Base-by-base conservation (phyloP, 306 rosid species). In the Echinosophora koreensis region DNA sequence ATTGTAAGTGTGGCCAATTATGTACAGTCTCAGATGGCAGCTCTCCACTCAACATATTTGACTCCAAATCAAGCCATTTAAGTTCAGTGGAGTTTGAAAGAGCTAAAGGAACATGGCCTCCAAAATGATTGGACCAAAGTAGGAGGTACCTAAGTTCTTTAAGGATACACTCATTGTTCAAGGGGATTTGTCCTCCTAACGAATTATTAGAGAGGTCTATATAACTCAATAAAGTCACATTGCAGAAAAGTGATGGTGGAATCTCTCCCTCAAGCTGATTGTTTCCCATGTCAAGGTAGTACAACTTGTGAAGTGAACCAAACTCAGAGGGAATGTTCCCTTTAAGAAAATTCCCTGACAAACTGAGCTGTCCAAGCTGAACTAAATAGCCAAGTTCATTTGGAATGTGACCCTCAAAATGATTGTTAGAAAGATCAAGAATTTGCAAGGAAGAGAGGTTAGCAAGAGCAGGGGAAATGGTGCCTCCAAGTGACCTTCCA, bases 51-150 rank as follows among this genome's bases (percentile, higher is more conserved):
- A 95, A 78, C 91, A 69, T 85, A 66, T 95, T 90, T 11, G 93
- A 92, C 71, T 75, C 97, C 83, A 95, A 78, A 79, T 95, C 98
- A 8, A 95, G 82, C 98, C 98, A 95, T 85, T 86, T 82, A 47
- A 95, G 93, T 32, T 83, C 52, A 27, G 96, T 85, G 22, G 91
- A 92, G 74, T 90, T 89, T 10, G 96, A 78, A 73, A 95, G 95
- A 27, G 96, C 84, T 8, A 46, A 68, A 58, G 97, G 97, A 55
- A 95, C 70, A n/a, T 49, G 82, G 3, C 97, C 98, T 30, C 73
- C 87, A 51, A 95, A 81, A 3, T 76, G 80, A 59, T 95, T 95
- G 60, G 97, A 90, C 98, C 98, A 92, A 60, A 95, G 93, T 18
- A 95, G 83, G 32, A 95, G 82, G 79, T 79, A 92, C 80, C 68